These are phyloP conservation scores for Porodaedalea pini DNA, from an alignment of 1,284 basidiomycete genomes.

Conservation along the genomic window DNA sequence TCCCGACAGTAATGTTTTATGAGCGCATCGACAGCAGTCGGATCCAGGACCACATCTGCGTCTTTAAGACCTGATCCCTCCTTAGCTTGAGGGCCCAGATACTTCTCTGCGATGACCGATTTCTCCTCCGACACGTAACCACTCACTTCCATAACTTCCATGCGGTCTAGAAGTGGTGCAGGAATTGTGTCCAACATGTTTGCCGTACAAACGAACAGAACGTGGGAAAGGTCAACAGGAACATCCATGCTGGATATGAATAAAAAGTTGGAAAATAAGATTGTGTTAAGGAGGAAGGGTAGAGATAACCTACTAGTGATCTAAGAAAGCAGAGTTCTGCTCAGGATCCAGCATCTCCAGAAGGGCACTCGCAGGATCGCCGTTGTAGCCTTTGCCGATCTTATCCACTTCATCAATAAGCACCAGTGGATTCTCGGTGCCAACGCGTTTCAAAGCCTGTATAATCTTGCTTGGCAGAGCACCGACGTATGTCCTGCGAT, in stretches of 20 bases:
- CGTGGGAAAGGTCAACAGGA: constrained; percentile 92
- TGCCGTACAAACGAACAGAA: constrained; percentile 97
- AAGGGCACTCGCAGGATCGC: constrained; percentile 91
- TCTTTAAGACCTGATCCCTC: constrained; percentile 84
- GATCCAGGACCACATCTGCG: constrained; percentile 76
- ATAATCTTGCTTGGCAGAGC: constrained; percentile 98
- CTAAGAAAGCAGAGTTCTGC: constrained; percentile 94
- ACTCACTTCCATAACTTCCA: constrained; percentile 96
- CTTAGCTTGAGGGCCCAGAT: constrained; percentile 93
- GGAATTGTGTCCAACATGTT: constrained; percentile 96
- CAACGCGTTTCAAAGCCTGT: constrained; percentile 94
- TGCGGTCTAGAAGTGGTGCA: constrained; percentile 91
- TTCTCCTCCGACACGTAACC: constrained; percentile 99
- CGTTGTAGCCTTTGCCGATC: constrained; percentile 93
- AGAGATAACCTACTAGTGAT: constrained; percentile 75
- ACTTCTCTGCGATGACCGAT: constrained; percentile 86
- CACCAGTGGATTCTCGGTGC: constrained; percentile 94
- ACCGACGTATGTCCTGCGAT: constrained; percentile 93
- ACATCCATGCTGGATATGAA: constrained; percentile 77
- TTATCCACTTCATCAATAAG: constrained; percentile 99
- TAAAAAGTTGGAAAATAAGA: not conserved
- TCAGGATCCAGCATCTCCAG: constrained; percentile 98
- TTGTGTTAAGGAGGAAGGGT: not conserved
- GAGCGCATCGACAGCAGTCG: constrained; percentile 81
- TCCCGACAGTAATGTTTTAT: constrained; percentile 98